Percentiles rank a stretch among this genome's conserved stretches.
Conservation (phyloP, 1,284 basidiomycete species). For the Lentinula novae-zelandiae region DNA sequence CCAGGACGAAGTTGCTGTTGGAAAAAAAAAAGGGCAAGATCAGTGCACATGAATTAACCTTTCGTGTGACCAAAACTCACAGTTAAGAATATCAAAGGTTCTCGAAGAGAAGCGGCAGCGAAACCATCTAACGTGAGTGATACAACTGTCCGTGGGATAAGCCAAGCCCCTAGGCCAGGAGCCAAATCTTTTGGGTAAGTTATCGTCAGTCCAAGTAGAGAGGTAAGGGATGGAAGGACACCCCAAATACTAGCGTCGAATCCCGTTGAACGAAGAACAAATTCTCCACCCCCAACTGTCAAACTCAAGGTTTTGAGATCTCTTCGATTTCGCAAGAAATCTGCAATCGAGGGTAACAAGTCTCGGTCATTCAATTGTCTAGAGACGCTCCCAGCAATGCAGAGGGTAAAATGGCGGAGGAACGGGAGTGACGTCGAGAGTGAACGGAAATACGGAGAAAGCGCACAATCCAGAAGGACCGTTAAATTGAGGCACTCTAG, state of each 20-base stretch:
- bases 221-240: slow-evolving; percentile 54
- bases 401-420: slow-evolving; percentile 59
- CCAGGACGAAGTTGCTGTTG: slow-evolving; percentile 57
- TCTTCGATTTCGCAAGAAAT: slow-evolving; percentile 59
- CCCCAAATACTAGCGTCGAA: slow-evolving; percentile 70
- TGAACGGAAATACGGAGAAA: slow-evolving; percentile 47
- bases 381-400: slow-evolving; percentile 29
- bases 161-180: slow-evolving; percentile 61
- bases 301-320: slow-evolving; percentile 51
- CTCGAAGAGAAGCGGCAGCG: slow-evolving; percentile 24
- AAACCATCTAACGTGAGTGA: slow-evolving; percentile 49
- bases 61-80: slow-evolving; percentile 21
- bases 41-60: background rate
- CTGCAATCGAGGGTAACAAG: slow-evolving; percentile 63
- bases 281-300: slow-evolving; percentile 31
- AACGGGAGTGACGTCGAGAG: slow-evolving; percentile 45
- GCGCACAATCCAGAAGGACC: slow-evolving; percentile 45
- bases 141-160: slow-evolving; percentile 55
- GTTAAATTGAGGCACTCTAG: slow-evolving; percentile 57
- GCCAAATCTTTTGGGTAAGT: slow-evolving; percentile 63
- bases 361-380: slow-evolving; percentile 41
- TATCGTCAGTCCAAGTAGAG: slow-evolving; percentile 49
- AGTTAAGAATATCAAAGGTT: slow-evolving; percentile 34
- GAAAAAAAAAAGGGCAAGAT: background rate
- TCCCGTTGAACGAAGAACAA: slow-evolving; percentile 46